Conservation (phyloP, 495 filamentous ascomycete genomes). For the Podospora bellae-mahoneyi region DNA sequence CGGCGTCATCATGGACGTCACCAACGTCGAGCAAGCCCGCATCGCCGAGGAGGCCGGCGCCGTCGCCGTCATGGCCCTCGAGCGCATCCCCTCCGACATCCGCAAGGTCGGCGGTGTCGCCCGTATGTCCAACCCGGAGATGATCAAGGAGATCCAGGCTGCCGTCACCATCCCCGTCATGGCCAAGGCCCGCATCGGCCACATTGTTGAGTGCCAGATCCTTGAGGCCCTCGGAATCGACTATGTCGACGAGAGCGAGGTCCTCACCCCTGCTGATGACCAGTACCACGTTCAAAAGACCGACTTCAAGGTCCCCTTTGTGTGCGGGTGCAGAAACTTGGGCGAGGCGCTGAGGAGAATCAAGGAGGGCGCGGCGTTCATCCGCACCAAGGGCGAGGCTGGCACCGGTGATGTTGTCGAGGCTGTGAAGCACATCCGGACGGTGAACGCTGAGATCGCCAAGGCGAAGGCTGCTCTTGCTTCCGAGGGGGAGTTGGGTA, state of each 20-base stretch:
- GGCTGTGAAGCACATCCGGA: constrained; percentile 93
- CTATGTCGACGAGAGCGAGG: constrained; percentile 97
- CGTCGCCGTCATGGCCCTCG: constrained; percentile 95
- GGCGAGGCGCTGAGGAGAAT: constrained; percentile 92
- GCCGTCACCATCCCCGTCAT: constrained; percentile 99
- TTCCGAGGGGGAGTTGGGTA: constrained; percentile 59
- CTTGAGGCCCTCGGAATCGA: constrained; percentile 91
- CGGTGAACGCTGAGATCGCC: constrained; percentile 80
- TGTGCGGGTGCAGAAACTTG: constrained; percentile 94
- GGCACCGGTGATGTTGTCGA: constrained; percentile 98
- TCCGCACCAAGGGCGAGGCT: constrained; percentile 96
- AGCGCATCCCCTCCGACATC: constrained; percentile 97
- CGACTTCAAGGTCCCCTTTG: constrained; percentile 81
- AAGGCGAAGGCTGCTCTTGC: constrained; percentile 61
- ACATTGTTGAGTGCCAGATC: constrained; percentile 98
- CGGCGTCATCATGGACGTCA: constrained; percentile 99
- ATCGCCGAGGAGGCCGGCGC: constrained; percentile 98
- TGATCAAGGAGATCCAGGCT: constrained; percentile 96
- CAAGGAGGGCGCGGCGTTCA: constrained; percentile 95
- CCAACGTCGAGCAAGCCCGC: constrained; percentile 88
- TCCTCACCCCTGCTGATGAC: constrained; percentile 91
- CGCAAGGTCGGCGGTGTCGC: constrained; percentile 87
- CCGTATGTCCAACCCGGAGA: constrained; percentile 90
- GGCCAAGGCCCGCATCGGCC: constrained; percentile 97
- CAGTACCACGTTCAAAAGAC: constrained; percentile 88